phyloP scores from a whole-genome alignment of 345 rosid species.

The Excoecaria cochinchinensis region DNA sequence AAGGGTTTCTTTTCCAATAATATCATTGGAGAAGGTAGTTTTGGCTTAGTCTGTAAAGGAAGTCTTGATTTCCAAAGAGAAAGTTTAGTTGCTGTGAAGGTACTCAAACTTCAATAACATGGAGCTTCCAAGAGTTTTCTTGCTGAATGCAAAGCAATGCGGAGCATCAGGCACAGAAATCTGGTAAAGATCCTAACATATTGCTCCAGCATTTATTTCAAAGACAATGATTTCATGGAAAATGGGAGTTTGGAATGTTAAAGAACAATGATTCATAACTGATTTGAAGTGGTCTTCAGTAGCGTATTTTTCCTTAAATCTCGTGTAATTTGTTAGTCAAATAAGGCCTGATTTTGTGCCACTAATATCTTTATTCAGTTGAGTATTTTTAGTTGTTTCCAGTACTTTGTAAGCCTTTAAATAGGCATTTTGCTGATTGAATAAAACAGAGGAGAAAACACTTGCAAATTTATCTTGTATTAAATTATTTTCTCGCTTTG shows the following conservation, averaged over 20 bases:
- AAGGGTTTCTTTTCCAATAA: not conserved
- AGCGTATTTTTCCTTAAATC: too few relatives aligned
- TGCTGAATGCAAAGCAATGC: conserved; percentile 7
- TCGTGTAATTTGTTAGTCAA: too few relatives aligned
- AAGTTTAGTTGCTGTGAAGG: conserved; percentile 6
- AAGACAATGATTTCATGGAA: conserved; percentile 12
- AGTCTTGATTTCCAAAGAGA: not conserved
- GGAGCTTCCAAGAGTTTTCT: conserved; percentile 6
- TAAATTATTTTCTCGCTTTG: too few relatives aligned
- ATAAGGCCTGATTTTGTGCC: too few relatives aligned
- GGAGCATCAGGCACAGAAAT: conserved; percentile 9
- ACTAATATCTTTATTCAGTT: too few relatives aligned
- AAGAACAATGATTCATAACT: too few relatives aligned
- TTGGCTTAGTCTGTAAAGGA: conserved; percentile 1
- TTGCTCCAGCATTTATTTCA: conserved; percentile 8
- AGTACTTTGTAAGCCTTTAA: too few relatives aligned
- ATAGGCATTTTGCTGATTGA: too few relatives aligned
- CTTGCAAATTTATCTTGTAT: too few relatives aligned
- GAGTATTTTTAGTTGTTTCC: too few relatives aligned
- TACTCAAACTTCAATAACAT: conserved; percentile 1
- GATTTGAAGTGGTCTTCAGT: too few relatives aligned
- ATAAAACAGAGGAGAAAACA: too few relatives aligned
- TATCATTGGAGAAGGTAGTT: conserved; percentile 4
- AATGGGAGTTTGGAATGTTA: conserved; percentile 10
- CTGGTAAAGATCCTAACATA: conserved; percentile 6